Percentiles rank a stretch among this genome's conserved stretches.
phyloP scores from a whole-genome alignment of 2,329 filamentous ascomycete species.

The Pseudocercospora pini-densiflorae region DNA sequence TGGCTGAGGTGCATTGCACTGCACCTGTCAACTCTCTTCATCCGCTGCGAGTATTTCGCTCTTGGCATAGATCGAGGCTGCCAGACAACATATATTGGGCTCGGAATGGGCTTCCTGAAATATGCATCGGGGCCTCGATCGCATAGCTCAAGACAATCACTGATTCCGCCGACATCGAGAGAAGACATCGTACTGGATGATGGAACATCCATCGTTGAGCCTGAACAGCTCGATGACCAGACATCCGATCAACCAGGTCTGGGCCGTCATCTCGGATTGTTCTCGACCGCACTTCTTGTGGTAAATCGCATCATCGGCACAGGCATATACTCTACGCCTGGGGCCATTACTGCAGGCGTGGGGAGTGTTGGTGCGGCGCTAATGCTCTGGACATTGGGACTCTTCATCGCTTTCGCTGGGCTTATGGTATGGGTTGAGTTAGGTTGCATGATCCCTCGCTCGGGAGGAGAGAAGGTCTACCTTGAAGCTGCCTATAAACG shows the following conservation, averaged over 20 bases:
- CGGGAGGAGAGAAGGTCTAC: constrained; percentile 68
- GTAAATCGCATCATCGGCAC: constrained; percentile 25
- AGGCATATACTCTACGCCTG: constrained; percentile 22
- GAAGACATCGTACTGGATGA: not conserved
- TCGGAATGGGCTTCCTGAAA: not conserved
- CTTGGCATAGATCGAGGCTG: not conserved
- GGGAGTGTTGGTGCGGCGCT: constrained; percentile 66
- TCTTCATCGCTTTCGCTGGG: constrained; percentile 59
- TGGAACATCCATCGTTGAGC: not conserved
- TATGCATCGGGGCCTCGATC: not conserved
- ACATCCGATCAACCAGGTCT: constrained; percentile 6
- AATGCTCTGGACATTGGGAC: constrained; percentile 68
- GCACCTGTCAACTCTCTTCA: not conserved
- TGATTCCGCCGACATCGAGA: not conserved
- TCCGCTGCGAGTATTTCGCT: not conserved
- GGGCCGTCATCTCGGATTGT: constrained; percentile 24
- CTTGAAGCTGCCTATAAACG: constrained; percentile 70
- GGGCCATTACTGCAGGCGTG: constrained; percentile 39
- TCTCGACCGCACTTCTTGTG: constrained; percentile 24
- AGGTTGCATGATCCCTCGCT: constrained; percentile 67
- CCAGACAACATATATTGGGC: not conserved
- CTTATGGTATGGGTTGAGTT: constrained; percentile 67
- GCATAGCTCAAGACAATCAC: not conserved
- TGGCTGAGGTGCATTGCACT: not conserved
- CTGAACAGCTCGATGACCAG: not conserved